Percentiles rank a stretch among this genome's conserved stretches.
phyloP scores from a whole-genome alignment of 2,329 filamentous ascomycete species.

The Clonostachys rosea region DNA sequence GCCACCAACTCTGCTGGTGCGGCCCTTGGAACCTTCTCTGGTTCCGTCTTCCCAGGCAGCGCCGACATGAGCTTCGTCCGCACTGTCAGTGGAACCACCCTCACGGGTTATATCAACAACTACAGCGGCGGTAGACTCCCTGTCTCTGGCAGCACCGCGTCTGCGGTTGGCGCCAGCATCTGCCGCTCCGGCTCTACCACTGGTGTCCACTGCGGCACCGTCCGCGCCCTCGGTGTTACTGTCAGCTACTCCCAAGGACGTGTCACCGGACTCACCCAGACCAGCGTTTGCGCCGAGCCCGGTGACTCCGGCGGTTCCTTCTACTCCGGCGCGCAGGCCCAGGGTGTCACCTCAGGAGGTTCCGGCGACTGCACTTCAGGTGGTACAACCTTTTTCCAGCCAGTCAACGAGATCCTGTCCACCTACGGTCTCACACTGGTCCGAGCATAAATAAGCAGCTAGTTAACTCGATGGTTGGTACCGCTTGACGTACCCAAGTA shows the following conservation, averaged over 20 bases:
- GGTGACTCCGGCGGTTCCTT: conserved; percentile 33
- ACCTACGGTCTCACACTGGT: conserved; percentile 16
- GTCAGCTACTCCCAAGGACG: conserved; percentile 30
- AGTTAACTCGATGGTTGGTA: not conserved
- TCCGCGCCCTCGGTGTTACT: conserved; percentile 24
- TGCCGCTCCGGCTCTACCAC: conserved; percentile 35
- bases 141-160: conserved; percentile 28
- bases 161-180: conserved; percentile 25
- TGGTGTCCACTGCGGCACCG: conserved; percentile 29
- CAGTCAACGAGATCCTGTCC: conserved; percentile 31
- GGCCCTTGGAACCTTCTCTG: conserved; percentile 25
- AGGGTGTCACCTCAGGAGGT: conserved; percentile 34
- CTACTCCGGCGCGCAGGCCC: conserved; percentile 31
- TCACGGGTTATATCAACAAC: conserved; percentile 23
- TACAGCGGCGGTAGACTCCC: conserved; percentile 22
- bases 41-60: conserved; percentile 29
- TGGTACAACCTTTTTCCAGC: conserved; percentile 33
- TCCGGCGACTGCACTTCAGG: conserved; percentile 28
- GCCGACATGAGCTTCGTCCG: conserved; percentile 30
- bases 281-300: conserved; percentile 32
- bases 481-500: no score
- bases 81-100: conserved; percentile 22
- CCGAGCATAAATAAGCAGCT: not conserved
- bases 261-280: conserved; percentile 32
- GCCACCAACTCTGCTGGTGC: conserved; percentile 22